phyloP scores from a whole-genome alignment of 163 green algal species.

The Chloromonas sp. region DNA sequence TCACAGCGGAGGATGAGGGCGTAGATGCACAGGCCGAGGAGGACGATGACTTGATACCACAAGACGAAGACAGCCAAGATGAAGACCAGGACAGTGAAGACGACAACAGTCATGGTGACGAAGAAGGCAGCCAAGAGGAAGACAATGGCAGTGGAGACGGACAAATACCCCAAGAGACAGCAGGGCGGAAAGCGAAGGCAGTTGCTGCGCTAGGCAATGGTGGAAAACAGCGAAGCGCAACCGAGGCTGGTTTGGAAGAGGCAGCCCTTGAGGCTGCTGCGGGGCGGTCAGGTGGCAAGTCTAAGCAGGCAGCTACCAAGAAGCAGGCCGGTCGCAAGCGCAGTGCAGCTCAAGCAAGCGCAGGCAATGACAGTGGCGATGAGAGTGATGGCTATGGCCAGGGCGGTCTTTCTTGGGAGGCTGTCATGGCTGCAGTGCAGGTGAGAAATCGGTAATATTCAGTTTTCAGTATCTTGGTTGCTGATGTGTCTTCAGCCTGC shows the following conservation, averaged over 20 bases:
- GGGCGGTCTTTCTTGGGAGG: constrained; percentile 74
- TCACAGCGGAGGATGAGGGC: constrained; percentile 57
- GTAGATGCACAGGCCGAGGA: constrained; percentile 14
- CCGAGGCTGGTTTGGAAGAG: too few relatives aligned
- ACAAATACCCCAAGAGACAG: background rate
- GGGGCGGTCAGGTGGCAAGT: background rate
- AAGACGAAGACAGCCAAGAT: background rate
- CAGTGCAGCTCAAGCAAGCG: background rate
- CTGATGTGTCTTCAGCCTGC: background rate
- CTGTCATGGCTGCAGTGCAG: constrained; percentile 61
- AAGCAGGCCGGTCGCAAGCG: background rate
- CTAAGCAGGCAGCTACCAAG: background rate
- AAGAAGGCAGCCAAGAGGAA: too few relatives aligned
- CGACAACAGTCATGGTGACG: background rate
- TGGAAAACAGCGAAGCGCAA: background rate
- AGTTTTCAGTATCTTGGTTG: background rate
- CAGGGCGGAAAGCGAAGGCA: background rate
- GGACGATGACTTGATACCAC: background rate
- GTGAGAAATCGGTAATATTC: constrained; percentile 14
- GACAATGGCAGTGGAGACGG: background rate
- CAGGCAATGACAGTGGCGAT: constrained; percentile 5
- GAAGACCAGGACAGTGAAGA: constrained; percentile 13
- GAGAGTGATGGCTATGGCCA: constrained; percentile 75
- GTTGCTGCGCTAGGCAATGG: background rate
- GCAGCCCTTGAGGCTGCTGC: too few relatives aligned